phyloP scores from a whole-genome alignment of 176 grass and related monocot genomes.

The Paspalum vaginatum region DNA sequence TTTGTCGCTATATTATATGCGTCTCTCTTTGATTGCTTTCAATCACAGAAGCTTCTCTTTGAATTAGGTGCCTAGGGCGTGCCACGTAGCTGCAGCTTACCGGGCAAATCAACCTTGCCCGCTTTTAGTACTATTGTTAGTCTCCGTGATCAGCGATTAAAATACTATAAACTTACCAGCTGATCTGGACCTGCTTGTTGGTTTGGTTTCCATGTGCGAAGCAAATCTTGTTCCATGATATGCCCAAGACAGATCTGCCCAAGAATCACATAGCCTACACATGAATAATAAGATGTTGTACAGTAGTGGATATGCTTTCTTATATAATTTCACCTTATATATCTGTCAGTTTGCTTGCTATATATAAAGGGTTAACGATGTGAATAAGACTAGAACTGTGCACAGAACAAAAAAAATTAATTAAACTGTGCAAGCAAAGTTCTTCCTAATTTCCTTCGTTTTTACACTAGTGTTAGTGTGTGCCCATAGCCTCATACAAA shows the following conservation, averaged over 20 bases:
- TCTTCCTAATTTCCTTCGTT: neutral
- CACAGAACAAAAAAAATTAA: conserved; percentile 4
- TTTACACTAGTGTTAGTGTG: conserved; percentile 1
- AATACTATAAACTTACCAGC: neutral
- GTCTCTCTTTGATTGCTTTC: conserved; percentile 42
- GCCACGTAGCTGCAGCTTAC: conserved; percentile 11
- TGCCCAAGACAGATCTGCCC: conserved; percentile 34
- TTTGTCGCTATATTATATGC: conserved; percentile 43
- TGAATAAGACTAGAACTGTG: neutral
- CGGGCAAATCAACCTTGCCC: conserved; percentile 23
- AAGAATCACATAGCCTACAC: conserved; percentile 25
- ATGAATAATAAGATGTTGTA: conserved; percentile 15
- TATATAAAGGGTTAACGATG: conserved; percentile 2
- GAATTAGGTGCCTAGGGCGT: conserved; percentile 20
- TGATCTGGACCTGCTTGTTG: conserved; percentile 31
- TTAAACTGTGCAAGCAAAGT: neutral
- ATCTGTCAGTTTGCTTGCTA: neutral
- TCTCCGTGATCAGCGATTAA: conserved; percentile 13
- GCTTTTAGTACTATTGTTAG: conserved; percentile 25
- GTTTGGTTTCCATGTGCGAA: conserved; percentile 53
- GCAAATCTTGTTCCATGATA: conserved; percentile 38
- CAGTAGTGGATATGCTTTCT: conserved; percentile 38
- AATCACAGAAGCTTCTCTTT: conserved; percentile 49
- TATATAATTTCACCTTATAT: neutral
- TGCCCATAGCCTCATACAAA: neutral